Evolutionary conservation across 2,329 filamentous ascomycete genomes (phyloP).

Genomic region (Nemania abortiva): DNA sequence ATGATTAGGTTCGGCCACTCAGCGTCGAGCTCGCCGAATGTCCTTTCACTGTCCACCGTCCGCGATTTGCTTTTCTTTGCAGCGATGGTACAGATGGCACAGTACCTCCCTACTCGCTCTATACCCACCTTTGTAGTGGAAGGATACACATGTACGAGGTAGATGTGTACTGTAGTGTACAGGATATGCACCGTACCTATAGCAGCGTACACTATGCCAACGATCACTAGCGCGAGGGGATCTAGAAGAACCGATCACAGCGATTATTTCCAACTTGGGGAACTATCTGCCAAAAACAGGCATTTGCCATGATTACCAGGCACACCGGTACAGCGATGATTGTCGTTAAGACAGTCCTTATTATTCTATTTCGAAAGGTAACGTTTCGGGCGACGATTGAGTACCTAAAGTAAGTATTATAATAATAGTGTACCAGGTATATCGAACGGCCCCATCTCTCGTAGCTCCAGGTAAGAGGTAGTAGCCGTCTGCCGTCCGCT

Average conservation of each 20-base stretch:
- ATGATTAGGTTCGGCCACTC: constrained; percentile 41
- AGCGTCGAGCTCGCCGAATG: constrained; percentile 30
- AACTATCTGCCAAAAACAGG: not conserved
- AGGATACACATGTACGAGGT: not conserved
- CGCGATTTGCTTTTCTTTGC: constrained; percentile 20
- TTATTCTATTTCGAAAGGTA: not conserved
- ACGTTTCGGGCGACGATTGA: not conserved
- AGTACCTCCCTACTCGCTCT: too few species aligned
- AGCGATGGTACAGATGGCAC: not conserved
- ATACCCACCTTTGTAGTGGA: too few species aligned
- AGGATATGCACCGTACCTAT: not conserved
- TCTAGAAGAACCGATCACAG: constrained; percentile 2
- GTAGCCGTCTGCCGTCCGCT: not conserved
- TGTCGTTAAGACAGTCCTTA: not conserved
- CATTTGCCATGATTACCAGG: not conserved
- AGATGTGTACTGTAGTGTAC: not conserved
- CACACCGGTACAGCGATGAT: not conserved
- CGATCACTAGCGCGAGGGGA: not conserved
- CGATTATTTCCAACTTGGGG: not conserved
- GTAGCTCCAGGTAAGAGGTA: too few species aligned
- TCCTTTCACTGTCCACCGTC: constrained; percentile 25
- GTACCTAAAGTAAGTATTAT: not conserved
- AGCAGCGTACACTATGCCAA: not conserved
- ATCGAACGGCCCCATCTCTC: not conserved
- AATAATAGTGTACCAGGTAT: not conserved